These are phyloP conservation scores for Papilionanthe hybrid DNA, from an alignment of 116 monocot species.

Conservation along the genomic window DNA sequence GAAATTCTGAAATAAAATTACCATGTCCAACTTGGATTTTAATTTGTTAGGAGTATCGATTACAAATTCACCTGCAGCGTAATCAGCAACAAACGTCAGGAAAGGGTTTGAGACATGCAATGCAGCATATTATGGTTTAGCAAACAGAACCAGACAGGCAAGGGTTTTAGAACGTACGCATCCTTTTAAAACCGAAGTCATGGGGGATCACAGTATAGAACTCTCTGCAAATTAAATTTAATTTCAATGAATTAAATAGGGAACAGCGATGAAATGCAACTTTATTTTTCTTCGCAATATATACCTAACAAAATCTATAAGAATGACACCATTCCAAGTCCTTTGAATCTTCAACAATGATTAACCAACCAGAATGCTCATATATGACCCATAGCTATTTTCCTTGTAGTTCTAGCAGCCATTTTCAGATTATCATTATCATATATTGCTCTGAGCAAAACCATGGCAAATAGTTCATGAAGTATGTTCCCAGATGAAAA, in stretches of 20 bases:
- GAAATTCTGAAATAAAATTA: conserved; percentile 22
- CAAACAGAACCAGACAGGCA: not conserved
- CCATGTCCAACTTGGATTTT: conserved; percentile 92
- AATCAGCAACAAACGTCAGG: not conserved
- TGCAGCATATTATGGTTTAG: not conserved
- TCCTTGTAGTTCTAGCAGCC: not conserved
- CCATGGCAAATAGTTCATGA: not conserved
- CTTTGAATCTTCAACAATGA: not conserved
- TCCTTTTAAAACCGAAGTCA: conserved; percentile 91
- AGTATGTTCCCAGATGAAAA: not conserved
- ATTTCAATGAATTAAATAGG: not conserved
- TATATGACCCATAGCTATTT: not conserved
- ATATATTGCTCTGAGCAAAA: not conserved
- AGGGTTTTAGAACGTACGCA: conserved; percentile 59
- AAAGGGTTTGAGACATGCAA: not conserved
- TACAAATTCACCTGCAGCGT: conserved; percentile 65
- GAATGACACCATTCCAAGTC: not conserved
- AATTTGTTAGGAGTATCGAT: conserved; percentile 86
- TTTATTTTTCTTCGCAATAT: not conserved
- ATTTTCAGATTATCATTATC: not conserved
- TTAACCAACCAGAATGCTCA: not conserved
- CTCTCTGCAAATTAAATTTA: conserved; percentile 50
- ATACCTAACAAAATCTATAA: not conserved
- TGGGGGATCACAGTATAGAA: conserved; percentile 97
- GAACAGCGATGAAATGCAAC: not conserved